phyloP scores from a whole-genome alignment of 441 rosid genomes.

The Populus tomentosa region DNA sequence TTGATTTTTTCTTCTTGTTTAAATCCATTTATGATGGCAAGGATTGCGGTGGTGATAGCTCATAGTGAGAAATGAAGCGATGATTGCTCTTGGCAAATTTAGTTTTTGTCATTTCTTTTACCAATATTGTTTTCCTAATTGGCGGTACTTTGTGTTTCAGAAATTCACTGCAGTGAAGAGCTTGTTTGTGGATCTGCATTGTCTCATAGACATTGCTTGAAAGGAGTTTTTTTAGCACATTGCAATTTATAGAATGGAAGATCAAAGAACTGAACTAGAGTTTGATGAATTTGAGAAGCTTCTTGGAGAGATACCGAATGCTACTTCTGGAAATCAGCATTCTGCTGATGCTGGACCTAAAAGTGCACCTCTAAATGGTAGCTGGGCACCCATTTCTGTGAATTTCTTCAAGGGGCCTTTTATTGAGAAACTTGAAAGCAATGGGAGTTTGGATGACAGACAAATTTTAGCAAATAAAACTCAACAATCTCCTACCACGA shows the following conservation, averaged over 20 bases:
- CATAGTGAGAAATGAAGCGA: not conserved
- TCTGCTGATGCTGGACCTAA: slow-evolving; percentile 35
- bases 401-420: slow-evolving; percentile 34
- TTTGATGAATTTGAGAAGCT: slow-evolving; percentile 78
- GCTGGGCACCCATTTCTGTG: slow-evolving; percentile 26
- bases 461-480: slow-evolving; percentile 21
- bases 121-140: not conserved
- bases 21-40: not conserved
- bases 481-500: slow-evolving; percentile 31
- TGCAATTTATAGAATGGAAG: slow-evolving; percentile 44
- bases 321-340: slow-evolving; percentile 53
- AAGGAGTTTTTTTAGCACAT: slow-evolving; percentile 6
- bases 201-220: slow-evolving; percentile 10
- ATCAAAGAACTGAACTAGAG: slow-evolving; percentile 47
- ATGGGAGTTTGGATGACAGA: slow-evolving; percentile 28
- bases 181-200: slow-evolving; percentile 17
- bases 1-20: slow-evolving; percentile 3
- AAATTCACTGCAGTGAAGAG: slow-evolving; percentile 23
- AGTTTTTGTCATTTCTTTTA: not conserved
- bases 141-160: slow-evolving; percentile 9
- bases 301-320: slow-evolving; percentile 79
- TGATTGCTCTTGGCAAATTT: not conserved
- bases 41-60: not conserved
- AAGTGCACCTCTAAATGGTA: slow-evolving; percentile 24
- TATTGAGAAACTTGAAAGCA: slow-evolving; percentile 30